These are phyloP conservation scores for Rhynchospora pubera DNA, from an alignment of 176 grass and related monocot genomes.

Conservation along the genomic window DNA sequence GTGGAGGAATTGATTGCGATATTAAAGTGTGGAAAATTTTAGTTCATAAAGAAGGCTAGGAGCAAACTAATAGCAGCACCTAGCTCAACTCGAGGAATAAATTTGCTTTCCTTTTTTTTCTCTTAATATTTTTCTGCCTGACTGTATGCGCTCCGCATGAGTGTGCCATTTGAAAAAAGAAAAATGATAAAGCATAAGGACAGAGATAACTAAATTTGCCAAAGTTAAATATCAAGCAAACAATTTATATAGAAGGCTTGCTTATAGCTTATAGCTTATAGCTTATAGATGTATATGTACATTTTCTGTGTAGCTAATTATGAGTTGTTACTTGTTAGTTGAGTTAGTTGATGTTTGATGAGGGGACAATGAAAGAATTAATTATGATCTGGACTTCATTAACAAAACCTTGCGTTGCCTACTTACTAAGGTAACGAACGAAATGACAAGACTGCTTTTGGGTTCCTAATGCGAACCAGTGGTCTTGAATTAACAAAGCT, in stretches of 20 bases:
- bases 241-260: not conserved
- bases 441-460: too few relatives aligned
- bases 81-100: not conserved
- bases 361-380: too few relatives aligned
- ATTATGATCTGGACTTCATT: too few relatives aligned
- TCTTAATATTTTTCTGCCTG: not conserved
- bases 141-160: not conserved
- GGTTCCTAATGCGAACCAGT: too few relatives aligned
- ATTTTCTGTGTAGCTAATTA: too few relatives aligned
- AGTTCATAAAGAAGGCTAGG: not conserved
- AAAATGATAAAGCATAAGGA: not conserved
- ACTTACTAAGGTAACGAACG: too few relatives aligned
- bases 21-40: slow-evolving; percentile 50
- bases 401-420: too few relatives aligned
- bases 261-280: not conserved
- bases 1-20: slow-evolving; percentile 48
- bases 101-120: not conserved
- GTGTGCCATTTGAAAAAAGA: not conserved
- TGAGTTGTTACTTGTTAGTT: too few relatives aligned
- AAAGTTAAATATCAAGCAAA: not conserved
- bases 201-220: not conserved
- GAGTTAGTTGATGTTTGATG: too few relatives aligned
- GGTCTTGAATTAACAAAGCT: too few relatives aligned
- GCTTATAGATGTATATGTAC: too few relatives aligned
- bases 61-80: not conserved